Percentiles rank a stretch among this genome's conserved stretches.
Evolutionary conservation across 345 rosid genomes (phyloP).

Genomic region (Pistacia atlantica): DNA sequence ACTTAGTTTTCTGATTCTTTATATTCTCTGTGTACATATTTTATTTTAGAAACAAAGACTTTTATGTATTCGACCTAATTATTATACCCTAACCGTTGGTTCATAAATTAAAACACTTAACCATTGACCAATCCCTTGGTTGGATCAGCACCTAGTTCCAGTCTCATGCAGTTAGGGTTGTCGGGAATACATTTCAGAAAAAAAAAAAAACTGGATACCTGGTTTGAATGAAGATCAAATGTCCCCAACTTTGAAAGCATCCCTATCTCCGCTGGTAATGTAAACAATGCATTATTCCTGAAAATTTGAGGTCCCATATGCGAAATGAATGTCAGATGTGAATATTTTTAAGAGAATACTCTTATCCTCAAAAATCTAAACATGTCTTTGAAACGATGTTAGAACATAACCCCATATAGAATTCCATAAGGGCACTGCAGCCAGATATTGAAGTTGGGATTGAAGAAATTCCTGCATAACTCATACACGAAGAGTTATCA

Average conservation of each 20-base stretch:
- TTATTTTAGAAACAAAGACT: too few relatives aligned
- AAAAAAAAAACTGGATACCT: slow-evolving; percentile 37
- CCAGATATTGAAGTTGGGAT: slow-evolving; percentile 74
- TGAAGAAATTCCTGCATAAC: slow-evolving; percentile 58
- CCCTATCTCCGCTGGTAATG: slow-evolving; percentile 75
- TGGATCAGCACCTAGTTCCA: background rate
- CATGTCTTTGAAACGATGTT: slow-evolving; percentile 6
- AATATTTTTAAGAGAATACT: slow-evolving; percentile 23
- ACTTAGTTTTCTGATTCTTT: too few relatives aligned
- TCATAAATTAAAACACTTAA: too few relatives aligned
- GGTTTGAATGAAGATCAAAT: slow-evolving; percentile 87
- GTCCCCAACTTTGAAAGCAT: slow-evolving; percentile 69
- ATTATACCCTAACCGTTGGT: too few relatives aligned
- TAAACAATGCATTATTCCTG: slow-evolving; percentile 71
- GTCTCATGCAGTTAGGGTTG: background rate
- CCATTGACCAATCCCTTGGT: background rate
- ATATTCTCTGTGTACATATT: too few relatives aligned
- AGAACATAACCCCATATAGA: slow-evolving; percentile 79
- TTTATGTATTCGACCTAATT: too few relatives aligned
- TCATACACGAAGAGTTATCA: slow-evolving; percentile 15
- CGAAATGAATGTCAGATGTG: slow-evolving; percentile 23
- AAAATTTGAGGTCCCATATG: slow-evolving; percentile 28
- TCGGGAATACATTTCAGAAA: background rate
- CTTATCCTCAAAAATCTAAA: slow-evolving; percentile 13
- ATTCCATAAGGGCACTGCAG: slow-evolving; percentile 79